Evolutionary conservation across 169 alveolate species (phyloP).

Genomic region (Toxoplasma gondii): DNA sequence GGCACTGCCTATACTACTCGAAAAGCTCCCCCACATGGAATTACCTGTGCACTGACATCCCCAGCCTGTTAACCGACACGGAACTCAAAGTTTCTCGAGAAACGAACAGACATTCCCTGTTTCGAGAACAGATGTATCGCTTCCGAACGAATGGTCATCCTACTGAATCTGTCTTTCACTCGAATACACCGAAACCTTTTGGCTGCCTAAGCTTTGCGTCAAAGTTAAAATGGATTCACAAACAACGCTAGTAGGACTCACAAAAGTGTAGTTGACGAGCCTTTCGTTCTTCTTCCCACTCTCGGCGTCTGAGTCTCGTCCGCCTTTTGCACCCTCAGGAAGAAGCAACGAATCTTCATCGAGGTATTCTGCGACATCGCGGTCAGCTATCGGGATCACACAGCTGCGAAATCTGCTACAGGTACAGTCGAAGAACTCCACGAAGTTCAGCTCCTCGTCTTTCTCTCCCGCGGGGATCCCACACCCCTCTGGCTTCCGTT

Average conservation of each 20-base stretch:
- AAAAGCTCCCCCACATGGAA: no score
- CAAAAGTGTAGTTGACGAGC: not conserved
- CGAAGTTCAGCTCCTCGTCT: not conserved
- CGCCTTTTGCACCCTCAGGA: not conserved
- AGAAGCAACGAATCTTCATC: conserved; percentile 5
- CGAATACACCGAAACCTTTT: no score
- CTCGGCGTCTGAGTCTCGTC: not conserved
- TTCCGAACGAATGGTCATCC: no score
- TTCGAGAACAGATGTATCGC: no score
- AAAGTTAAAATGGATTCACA: no score
- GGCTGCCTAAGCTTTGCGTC: no score
- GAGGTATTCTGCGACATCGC: not conserved
- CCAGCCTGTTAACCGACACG: no score
- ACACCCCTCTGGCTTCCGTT: not conserved
- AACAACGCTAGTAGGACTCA: not conserved
- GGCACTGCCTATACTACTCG: no score
- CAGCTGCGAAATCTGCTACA: conserved; percentile 36
- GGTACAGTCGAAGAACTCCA: conserved; percentile 25
- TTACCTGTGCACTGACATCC: no score
- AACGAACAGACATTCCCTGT: no score
- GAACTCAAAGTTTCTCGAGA: no score
- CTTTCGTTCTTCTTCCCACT: not conserved
- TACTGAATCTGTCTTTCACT: no score
- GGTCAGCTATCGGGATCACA: not conserved
- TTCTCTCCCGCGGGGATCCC: not conserved